Conservation (phyloP, 192 early-diverging fungal species). For the Podila horticola region DNA sequence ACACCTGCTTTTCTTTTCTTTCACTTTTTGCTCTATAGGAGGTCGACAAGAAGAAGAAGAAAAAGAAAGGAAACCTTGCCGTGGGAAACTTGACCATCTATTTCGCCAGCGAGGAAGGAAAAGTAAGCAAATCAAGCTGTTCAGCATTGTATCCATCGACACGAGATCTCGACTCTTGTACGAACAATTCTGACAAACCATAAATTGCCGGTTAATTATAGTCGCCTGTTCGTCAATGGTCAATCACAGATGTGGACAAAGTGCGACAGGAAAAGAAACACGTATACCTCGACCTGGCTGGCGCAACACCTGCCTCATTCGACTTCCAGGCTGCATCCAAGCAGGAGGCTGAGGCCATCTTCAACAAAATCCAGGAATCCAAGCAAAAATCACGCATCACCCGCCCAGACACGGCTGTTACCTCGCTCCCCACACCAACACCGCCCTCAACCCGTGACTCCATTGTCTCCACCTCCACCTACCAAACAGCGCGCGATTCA, state of each 20-base stretch:
- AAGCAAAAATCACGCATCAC: slow-evolving; percentile 61
- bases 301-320: slow-evolving; percentile 61
- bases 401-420: slow-evolving; percentile 29
- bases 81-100: slow-evolving; percentile 70
- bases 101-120: slow-evolving; percentile 71
- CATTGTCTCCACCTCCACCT: slow-evolving; percentile 43
- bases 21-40: slow-evolving; percentile 51
- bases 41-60: slow-evolving; percentile 81
- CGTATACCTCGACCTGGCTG: slow-evolving; percentile 70
- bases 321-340: slow-evolving; percentile 73
- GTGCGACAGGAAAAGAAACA: slow-evolving; percentile 72
- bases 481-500: slow-evolving; percentile 45
- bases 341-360: slow-evolving; percentile 73
- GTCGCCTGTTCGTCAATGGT: slow-evolving; percentile 67
- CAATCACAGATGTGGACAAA: slow-evolving; percentile 67
- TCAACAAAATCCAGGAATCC: slow-evolving; percentile 68
- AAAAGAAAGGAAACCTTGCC: slow-evolving; percentile 71
- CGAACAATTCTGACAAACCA: too few species aligned
- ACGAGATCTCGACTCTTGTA: too few species aligned
- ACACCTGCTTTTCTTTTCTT: not conserved
- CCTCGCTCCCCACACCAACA: slow-evolving; percentile 7
- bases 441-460: slow-evolving; percentile 45
- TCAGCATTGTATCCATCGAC: too few species aligned
- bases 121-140: slow-evolving; percentile 27
- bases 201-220: slow-evolving; percentile 6